These are phyloP conservation scores for Miscanthus lutarioriparius DNA, from an alignment of 176 grass and related monocot genomes.

Conservation along the genomic window DNA sequence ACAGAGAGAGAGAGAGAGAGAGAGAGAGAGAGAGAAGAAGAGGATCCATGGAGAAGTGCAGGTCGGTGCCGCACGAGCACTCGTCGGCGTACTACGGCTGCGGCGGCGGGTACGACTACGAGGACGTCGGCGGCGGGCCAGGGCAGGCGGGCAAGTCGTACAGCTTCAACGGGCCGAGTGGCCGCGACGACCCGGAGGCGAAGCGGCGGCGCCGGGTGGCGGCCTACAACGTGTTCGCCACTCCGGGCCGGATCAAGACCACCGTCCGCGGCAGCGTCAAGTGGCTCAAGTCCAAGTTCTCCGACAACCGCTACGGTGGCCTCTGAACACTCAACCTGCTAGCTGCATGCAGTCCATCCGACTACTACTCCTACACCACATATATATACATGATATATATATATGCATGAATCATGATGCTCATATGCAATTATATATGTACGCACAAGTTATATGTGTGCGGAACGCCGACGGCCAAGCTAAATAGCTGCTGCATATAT, in stretches of 20 bases:
- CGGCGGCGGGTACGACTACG: conserved; percentile 54
- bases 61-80: conserved; percentile 69
- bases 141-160: conserved; percentile 51
- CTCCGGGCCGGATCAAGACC: conserved; percentile 82
- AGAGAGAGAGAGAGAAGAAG: neutral
- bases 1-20: too few relatives aligned
- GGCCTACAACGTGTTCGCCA: conserved; percentile 88
- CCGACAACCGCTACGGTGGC: conserved; percentile 73
- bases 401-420: neutral
- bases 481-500: neutral
- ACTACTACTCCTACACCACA: neutral
- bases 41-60: conserved; percentile 81
- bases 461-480: neutral
- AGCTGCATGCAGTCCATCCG: neutral
- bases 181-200: conserved; percentile 72
- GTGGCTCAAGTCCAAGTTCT: conserved; percentile 98
- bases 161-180: conserved; percentile 85
- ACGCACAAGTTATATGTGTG: conserved; percentile 19
- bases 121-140: conserved; percentile 33
- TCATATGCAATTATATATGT: neutral
- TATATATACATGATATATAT: neutral
- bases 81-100: conserved; percentile 63
- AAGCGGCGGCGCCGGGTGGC: conserved; percentile 90
- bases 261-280: conserved; percentile 79
- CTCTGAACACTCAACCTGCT: conserved; percentile 30